These are phyloP conservation scores for Lepidium didymum DNA, from an alignment of 345 rosid species.

Conservation along the genomic window DNA sequence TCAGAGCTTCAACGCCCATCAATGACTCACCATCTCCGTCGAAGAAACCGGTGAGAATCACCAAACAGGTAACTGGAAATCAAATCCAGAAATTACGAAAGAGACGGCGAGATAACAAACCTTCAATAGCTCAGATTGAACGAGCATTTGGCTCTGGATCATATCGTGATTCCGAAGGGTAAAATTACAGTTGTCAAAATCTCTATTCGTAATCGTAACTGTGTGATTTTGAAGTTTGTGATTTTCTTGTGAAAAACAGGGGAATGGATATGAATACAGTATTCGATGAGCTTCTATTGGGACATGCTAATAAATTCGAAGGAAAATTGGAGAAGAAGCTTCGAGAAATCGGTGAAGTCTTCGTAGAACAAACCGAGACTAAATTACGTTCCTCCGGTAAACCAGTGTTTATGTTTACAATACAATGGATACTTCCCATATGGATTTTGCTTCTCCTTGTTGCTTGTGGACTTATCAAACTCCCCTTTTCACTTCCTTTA, in stretches of 20 bases:
- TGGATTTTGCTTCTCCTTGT: slow-evolving; percentile 56
- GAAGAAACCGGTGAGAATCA: slow-evolving; percentile 1
- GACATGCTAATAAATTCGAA: slow-evolving; percentile 39
- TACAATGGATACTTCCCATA: slow-evolving; percentile 55
- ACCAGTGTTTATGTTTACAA: slow-evolving; percentile 34
- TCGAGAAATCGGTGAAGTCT: slow-evolving; percentile 65
- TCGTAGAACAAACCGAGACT: slow-evolving; percentile 38
- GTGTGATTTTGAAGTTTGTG: neutral
- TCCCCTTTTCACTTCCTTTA: slow-evolving; percentile 48
- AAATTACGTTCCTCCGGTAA: slow-evolving; percentile 55
- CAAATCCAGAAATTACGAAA: slow-evolving; percentile 11
- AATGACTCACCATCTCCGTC: neutral
- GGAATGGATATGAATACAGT: slow-evolving; percentile 39
- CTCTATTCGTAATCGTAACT: neutral
- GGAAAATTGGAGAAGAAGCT: slow-evolving; percentile 55
- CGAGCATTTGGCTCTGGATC: slow-evolving; percentile 79
- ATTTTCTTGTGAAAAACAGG: slow-evolving; percentile 17
- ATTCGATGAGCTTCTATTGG: slow-evolving; percentile 43
- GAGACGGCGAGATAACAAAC: slow-evolving; percentile 30
- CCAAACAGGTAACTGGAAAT: neutral
- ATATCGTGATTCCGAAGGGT: slow-evolving; percentile 63
- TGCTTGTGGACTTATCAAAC: slow-evolving; percentile 51
- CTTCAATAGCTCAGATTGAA: slow-evolving; percentile 50
- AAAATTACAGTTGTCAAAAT: neutral
- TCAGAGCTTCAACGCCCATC: slow-evolving; percentile 6